Evolutionary conservation across 768 basidiomycete species (phyloP), one percentile per base, ranked within the genome.

Genomic region (Tricholoma matsutake): DNA sequence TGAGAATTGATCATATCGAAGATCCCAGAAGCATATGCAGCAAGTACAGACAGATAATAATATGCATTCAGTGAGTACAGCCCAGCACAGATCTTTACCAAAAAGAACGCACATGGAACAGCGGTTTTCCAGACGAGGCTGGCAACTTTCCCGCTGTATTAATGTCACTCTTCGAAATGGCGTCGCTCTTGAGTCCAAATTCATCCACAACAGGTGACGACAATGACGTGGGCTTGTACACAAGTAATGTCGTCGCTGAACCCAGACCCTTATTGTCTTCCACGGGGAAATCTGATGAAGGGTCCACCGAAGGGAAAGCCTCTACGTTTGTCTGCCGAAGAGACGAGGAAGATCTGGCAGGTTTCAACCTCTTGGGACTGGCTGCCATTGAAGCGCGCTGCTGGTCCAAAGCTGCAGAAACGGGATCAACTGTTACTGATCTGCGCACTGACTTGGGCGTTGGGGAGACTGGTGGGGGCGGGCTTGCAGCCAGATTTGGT

Each of bases 91-190:
- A 70, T 73, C 71, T 79, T 84, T 79, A 85, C 86, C 87, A 79
- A 80, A 86, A 84, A 80, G 83, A 83, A 92, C 91, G 89, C 85
- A 93, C 91, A 86, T 93, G 91, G 76, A 83, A 86, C 79, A 92
- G 75, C 66, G 90, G 86, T 72, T 85, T 86, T 64, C 84, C 81
- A 63, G 83, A 74, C 57, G 84, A 77, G 43, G 77, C 69, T 61
- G 81, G 79, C 61, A 79, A 67, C 60, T 73, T 71, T 59, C 74
- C 63, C 62, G 72, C 61, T 54, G 61, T 63, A 58, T 47, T 63
- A 62, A 62, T 64, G 57, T 25, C 41, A 14, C 60, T 57, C 29
- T 35, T 51, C 6, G 65, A 49, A 58, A 62, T 53, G 62, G 62
- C 37, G 59, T 69, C 63, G 14, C 69, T 74, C 68, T 78, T 78